phyloP scores from a whole-genome alignment of 441 rosid genomes.

The Pelargonium australe region DNA sequence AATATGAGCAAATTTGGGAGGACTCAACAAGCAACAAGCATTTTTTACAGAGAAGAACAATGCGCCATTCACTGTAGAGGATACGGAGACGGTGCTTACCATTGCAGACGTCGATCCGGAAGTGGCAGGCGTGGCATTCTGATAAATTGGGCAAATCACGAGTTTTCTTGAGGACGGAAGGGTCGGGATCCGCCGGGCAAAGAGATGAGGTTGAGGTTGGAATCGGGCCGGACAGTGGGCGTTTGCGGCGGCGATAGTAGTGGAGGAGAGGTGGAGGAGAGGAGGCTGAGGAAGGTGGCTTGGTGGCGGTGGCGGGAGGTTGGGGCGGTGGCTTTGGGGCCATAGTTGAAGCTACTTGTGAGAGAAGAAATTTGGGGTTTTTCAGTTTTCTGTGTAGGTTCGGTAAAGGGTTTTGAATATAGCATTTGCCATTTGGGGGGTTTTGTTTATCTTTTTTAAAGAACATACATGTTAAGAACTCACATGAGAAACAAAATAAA shows the following conservation, averaged over 20 bases:
- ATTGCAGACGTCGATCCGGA: slow-evolving; percentile 32
- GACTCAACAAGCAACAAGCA: slow-evolving; percentile 38
- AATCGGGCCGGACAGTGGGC: neutral
- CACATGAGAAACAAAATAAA: too few relatives aligned
- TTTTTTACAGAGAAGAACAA: slow-evolving; percentile 43
- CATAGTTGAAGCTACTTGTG: neutral
- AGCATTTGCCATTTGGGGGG: neutral
- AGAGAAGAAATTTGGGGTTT: neutral
- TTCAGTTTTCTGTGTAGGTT: neutral
- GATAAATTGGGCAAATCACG: slow-evolving; percentile 48
- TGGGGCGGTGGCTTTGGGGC: neutral
- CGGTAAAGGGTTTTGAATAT: neutral
- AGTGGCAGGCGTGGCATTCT: slow-evolving; percentile 54
- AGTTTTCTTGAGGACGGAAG: slow-evolving; percentile 29
- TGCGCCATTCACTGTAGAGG: slow-evolving; percentile 59
- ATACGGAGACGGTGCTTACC: slow-evolving; percentile 33
- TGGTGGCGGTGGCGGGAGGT: neutral
- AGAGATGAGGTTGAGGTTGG: neutral
- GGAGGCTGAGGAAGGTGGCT: too few relatives aligned
- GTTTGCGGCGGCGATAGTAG: neutral
- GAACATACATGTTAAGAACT: too few relatives aligned
- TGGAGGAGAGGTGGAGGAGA: too few relatives aligned
- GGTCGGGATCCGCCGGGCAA: neutral
- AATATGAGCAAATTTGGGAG: slow-evolving; percentile 49
- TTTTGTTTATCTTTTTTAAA: too few relatives aligned